Conservation (phyloP, 139 green algal species). For the Diplosphaera chodatii region DNA sequence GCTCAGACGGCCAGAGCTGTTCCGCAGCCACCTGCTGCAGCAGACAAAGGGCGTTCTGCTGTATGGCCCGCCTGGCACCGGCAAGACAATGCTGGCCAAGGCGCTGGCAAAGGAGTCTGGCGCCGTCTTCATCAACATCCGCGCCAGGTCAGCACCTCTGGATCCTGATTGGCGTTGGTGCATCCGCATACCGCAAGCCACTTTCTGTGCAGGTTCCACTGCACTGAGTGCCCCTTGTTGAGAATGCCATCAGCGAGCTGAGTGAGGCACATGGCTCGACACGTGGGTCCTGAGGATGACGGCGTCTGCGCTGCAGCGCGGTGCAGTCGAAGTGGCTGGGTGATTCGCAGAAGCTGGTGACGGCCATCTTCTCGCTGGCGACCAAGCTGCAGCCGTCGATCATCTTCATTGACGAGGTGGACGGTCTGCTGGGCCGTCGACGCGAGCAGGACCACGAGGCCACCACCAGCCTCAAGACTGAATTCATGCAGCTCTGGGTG, state of each 20-base stretch:
- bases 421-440: slow-evolving; percentile 83
- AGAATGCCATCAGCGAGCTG: too few species aligned
- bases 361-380: slow-evolving; percentile 80
- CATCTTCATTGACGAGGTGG: slow-evolving; percentile 88
- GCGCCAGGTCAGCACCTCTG: slow-evolving; percentile 39
- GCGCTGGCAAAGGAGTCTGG: slow-evolving; percentile 81
- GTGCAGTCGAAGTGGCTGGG: slow-evolving; percentile 96
- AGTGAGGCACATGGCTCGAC: too few species aligned
- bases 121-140: slow-evolving; percentile 94
- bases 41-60: slow-evolving; percentile 82
- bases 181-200: too few species aligned
- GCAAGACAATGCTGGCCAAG: slow-evolving; percentile 92
- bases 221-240: too few species aligned
- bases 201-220: too few species aligned
- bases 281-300: too few species aligned
- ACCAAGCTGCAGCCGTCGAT: slow-evolving; percentile 89
- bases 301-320: slow-evolving; percentile 19
- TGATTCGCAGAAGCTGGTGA: slow-evolving; percentile 84
- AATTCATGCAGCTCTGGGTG: slow-evolving; percentile 96
- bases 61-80: slow-evolving; percentile 88
- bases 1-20: slow-evolving; percentile 68
- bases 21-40: slow-evolving; percentile 69
- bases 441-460: slow-evolving; percentile 82
- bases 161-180: too few species aligned
- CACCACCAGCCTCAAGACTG: slow-evolving; percentile 79